phyloP scores from a whole-genome alignment of 2,329 filamentous ascomycete species.

The Hymenoscyphus repandus region DNA sequence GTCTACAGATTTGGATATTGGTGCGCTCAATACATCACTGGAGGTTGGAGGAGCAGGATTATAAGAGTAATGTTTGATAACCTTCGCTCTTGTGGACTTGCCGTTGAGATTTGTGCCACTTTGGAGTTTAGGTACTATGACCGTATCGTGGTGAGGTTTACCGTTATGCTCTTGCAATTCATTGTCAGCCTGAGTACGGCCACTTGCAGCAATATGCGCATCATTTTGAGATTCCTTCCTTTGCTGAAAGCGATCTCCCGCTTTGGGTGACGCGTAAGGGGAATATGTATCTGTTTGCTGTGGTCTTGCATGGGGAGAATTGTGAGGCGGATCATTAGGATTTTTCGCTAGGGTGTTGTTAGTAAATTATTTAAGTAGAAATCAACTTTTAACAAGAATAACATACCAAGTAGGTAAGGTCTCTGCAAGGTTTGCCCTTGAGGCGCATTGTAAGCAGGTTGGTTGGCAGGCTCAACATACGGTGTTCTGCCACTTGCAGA shows the following conservation, averaged over 20 bases:
- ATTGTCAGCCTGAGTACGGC: slow-evolving; percentile 2
- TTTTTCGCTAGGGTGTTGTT: slow-evolving; percentile 14
- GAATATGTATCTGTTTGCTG: slow-evolving; percentile 26
- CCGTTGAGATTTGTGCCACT: slow-evolving; percentile 9
- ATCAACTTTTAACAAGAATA: not conserved
- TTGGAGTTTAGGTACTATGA: slow-evolving; percentile 1
- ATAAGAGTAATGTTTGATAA: not conserved
- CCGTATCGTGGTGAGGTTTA: slow-evolving; percentile 9
- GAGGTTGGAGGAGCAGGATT: not conserved
- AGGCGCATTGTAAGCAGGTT: slow-evolving; percentile 17
- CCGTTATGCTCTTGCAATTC: slow-evolving; percentile 8
- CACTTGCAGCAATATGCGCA: slow-evolving; percentile 5
- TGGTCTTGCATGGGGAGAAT: slow-evolving; percentile 14
- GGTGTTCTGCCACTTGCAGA: slow-evolving; percentile 16
- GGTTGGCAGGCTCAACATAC: slow-evolving; percentile 23
- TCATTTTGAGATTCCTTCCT: slow-evolving; percentile 8
- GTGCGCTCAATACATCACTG: not conserved
- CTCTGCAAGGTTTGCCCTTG: slow-evolving; percentile 19
- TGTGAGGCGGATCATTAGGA: slow-evolving; percentile 16
- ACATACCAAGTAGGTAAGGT: slow-evolving; percentile 19
- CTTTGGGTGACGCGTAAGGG: slow-evolving; percentile 19
- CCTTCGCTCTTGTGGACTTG: slow-evolving; percentile 1
- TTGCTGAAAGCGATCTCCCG: slow-evolving; percentile 11
- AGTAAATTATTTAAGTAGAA: not conserved
- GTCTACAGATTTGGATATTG: slow-evolving; percentile 14